phyloP scores from a whole-genome alignment of 176 grass and related monocot species.

The Pontederia paniculata region DNA sequence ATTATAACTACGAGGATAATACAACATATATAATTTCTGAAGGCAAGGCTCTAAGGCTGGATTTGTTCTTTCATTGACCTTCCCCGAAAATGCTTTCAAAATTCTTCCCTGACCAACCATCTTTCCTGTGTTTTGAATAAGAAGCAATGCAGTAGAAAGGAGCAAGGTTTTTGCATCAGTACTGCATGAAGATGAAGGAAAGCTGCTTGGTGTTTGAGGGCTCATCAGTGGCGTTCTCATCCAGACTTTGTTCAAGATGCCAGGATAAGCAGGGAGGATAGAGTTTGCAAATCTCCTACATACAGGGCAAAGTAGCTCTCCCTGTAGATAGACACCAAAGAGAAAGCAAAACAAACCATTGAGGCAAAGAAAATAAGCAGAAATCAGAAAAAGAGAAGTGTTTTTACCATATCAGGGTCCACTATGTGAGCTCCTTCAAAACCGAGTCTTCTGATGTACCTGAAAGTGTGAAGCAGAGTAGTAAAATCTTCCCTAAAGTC shows the following conservation, averaged over 20 bases:
- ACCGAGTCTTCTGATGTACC: slow-evolving; percentile 80
- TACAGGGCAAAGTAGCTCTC: slow-evolving; percentile 91
- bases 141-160: slow-evolving; percentile 33
- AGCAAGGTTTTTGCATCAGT: slow-evolving; percentile 25
- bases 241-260: slow-evolving; percentile 31
- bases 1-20: slow-evolving; percentile 54
- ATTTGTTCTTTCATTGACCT: slow-evolving; percentile 35
- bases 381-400: neutral
- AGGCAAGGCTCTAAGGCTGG: slow-evolving; percentile 65
- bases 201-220: slow-evolving; percentile 17
- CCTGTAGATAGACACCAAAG: slow-evolving; percentile 29
- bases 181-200: slow-evolving; percentile 25
- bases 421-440: slow-evolving; percentile 97
- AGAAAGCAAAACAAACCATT: neutral
- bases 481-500: too few species aligned
- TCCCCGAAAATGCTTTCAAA: slow-evolving; percentile 58
- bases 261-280: slow-evolving; percentile 58
- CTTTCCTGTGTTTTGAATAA: slow-evolving; percentile 74
- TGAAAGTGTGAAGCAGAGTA: slow-evolving; percentile 15
- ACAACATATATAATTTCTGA: slow-evolving; percentile 58
- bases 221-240: slow-evolving; percentile 22
- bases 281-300: slow-evolving; percentile 96
- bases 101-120: slow-evolving; percentile 50
- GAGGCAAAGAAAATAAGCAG: slow-evolving; percentile 15
- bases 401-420: slow-evolving; percentile 76